Percentiles rank a stretch among this genome's conserved stretches.
phyloP scores from a whole-genome alignment of 1,139 yeast species.

The Candida glucosophila region DNA sequence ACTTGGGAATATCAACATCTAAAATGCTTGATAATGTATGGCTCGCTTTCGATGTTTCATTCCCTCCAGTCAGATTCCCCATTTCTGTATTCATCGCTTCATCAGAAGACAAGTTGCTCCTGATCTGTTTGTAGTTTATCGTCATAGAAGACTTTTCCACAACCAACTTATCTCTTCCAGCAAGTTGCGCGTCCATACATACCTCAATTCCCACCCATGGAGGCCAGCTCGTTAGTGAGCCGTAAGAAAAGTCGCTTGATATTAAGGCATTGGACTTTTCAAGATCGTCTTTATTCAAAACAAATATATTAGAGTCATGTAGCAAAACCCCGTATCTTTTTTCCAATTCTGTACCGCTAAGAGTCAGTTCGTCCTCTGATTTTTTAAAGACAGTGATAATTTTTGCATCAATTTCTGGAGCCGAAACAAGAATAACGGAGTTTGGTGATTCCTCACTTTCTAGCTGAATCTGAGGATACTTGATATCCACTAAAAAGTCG shows the following conservation, averaged over 20 bases:
- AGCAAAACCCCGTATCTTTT: conserved; percentile 30
- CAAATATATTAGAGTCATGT: conserved; percentile 32
- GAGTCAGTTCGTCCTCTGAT: conserved; percentile 12
- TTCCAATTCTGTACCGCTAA: conserved; percentile 22
- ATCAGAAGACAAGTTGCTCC: conserved; percentile 10
- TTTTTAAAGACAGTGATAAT: conserved; percentile 28
- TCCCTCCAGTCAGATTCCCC: conserved; percentile 12
- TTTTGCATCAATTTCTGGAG: conserved; percentile 33
- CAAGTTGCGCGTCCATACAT: conserved; percentile 28
- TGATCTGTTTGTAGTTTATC: conserved; percentile 25
- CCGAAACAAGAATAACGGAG: conserved; percentile 43
- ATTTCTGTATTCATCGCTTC: conserved; percentile 3
- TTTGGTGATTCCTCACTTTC: conserved; percentile 58
- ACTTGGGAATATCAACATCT: conserved; percentile 32
- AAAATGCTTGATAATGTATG: conserved; percentile 30
- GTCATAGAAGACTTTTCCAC: conserved; percentile 31
- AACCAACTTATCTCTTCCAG: conserved; percentile 27
- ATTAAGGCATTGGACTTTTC: conserved; percentile 11
- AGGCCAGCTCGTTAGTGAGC: conserved; percentile 34
- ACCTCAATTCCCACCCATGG: conserved; percentile 41
- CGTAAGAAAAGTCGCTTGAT: conserved; percentile 24
- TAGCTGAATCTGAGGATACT: conserved; percentile 82
- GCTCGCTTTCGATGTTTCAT: conserved; percentile 3
- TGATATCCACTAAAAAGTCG: conserved; percentile 59
- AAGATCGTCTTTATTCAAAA: conserved; percentile 21